Base-by-base conservation (phyloP, 352 stramenopile species). In the Globisporangium takayamanum region DNA sequence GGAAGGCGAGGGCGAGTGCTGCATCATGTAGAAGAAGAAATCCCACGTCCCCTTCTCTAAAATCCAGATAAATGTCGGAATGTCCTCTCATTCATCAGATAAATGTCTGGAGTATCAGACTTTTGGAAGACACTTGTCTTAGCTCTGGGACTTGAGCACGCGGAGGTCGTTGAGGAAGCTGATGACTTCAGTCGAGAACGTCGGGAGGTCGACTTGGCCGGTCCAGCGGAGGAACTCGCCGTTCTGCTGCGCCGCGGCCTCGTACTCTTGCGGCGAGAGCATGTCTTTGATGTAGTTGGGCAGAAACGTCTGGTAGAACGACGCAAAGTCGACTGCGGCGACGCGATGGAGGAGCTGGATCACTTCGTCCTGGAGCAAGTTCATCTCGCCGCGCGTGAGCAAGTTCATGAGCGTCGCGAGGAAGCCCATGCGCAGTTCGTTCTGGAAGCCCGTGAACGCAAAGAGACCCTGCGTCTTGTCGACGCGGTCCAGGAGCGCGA, bases 341-440 rank as follows among this genome's bases (percentile, higher is more conserved):
- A 93, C 75, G 33, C 79, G 80, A 54, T 88, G 75, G 37, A 93
- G 69, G 50, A 93, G 49, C 54, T 74, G 68, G 44, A 89, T 84
- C 41, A 85, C 69, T 60, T 93, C 83, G 26, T 93, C 83, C 42
- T 87, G 78, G 22, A 93, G 72, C 46, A 93, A 37, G 50, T 88
- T 89, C 77, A 93, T 80, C 59, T 90, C 80, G 25, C 83, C 83
- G 57, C 77, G 80, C 0, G 78, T 89, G 44, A 93, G 55, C 47
- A 93, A 72, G 39, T 84, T 87, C 76, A 93, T 83, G 20, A 93
- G 62, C 6, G 83, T 93, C 11, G 78, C 80, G 26, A 93, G 67
- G 47, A 89, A 89, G 10, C 78, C 80, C 71, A 91, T 77, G 4
- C 80, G 80, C 45, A 93, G 62, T 53, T 93, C 80, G 25, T 46